Evolutionary conservation across 768 basidiomycete species (phyloP).

Genomic region (Butyriboletus loyo): DNA sequence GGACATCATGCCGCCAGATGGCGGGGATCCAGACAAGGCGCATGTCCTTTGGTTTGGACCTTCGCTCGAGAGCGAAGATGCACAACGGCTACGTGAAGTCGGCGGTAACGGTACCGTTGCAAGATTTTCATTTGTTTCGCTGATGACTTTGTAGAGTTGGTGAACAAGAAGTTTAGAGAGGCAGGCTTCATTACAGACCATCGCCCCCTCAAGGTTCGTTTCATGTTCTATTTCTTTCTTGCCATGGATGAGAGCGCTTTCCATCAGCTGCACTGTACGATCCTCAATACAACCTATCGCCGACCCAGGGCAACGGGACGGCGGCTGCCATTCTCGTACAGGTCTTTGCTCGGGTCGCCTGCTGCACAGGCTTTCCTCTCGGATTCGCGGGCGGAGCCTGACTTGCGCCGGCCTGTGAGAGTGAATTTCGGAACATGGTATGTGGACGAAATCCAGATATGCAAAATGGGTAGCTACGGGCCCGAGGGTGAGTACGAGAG

Average conservation of each 20-base stretch:
- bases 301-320: slow-evolving; percentile 27
- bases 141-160: slow-evolving; percentile 35
- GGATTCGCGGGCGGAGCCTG: background rate
- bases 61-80: slow-evolving; percentile 30
- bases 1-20: slow-evolving; percentile 46
- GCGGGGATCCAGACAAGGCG: slow-evolving; percentile 38
- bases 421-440: slow-evolving; percentile 53
- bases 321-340: slow-evolving; percentile 44
- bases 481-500: slow-evolving; percentile 61
- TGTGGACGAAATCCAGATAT: slow-evolving; percentile 60
- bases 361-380: slow-evolving; percentile 9
- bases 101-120: slow-evolving; percentile 30
- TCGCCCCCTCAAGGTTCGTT: slow-evolving; percentile 49
- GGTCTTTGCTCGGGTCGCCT: slow-evolving; percentile 31
- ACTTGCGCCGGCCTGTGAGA: slow-evolving; percentile 22
- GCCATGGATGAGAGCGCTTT: background rate
- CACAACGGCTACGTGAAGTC: slow-evolving; percentile 30
- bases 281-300: slow-evolving; percentile 48
- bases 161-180: slow-evolving; percentile 38
- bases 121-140: background rate
- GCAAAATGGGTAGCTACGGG: slow-evolving; percentile 68
- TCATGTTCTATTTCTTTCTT: background rate
- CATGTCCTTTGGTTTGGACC: slow-evolving; percentile 61
- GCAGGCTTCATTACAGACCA: slow-evolving; percentile 45
- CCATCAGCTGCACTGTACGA: slow-evolving; percentile 46